Evolutionary conservation across 805 yeast genomes (phyloP).

Genomic region (Teunomyces panamensis): DNA sequence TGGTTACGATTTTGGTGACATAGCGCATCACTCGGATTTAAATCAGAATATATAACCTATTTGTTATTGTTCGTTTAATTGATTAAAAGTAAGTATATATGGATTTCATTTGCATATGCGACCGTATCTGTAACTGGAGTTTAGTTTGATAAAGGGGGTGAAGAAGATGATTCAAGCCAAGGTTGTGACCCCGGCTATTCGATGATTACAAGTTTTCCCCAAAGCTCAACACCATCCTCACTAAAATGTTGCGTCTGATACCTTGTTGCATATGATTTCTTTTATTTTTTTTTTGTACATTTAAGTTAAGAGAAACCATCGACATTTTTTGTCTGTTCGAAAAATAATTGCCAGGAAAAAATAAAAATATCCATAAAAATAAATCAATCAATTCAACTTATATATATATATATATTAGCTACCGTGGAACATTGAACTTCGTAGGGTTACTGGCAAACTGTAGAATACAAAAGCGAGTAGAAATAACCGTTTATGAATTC

Average conservation of each 20-base stretch:
- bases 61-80: not conserved
- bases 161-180: not conserved
- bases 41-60: not conserved
- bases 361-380: not conserved
- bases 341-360: constrained; percentile 1
- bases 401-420: not conserved
- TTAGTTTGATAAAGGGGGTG: not conserved
- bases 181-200: not conserved
- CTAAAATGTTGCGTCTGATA: not conserved
- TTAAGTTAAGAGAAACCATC: not conserved
- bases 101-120: not conserved
- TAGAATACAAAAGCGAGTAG: not conserved
- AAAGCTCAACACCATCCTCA: not conserved
- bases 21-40: not conserved
- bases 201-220: not conserved
- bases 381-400: constrained; percentile 2
- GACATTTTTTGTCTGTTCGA: not conserved
- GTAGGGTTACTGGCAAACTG: not conserved
- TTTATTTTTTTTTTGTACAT: not conserved
- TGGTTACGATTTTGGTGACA: not conserved
- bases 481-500: not conserved
- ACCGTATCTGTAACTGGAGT: not conserved
- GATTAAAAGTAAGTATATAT: not conserved
- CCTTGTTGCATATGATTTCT: constrained; percentile 1
- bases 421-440: constrained; percentile 3